These are phyloP conservation scores for Botrytis aclada DNA, from an alignment of 2,329 filamentous ascomycete species.

Conservation along the genomic window DNA sequence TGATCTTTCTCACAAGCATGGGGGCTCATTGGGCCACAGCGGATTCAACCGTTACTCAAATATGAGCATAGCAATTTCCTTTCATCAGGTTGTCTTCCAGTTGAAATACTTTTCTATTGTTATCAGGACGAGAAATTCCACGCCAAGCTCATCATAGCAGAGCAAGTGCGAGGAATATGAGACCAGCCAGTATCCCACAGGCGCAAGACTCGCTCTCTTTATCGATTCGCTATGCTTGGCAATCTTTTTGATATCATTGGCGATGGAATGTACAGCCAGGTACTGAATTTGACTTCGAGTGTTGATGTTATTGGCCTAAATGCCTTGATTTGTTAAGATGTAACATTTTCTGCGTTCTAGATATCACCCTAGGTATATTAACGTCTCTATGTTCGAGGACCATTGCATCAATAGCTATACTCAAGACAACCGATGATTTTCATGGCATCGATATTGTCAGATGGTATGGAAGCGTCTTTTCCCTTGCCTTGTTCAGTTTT, in stretches of 20 bases:
- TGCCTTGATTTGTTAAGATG: no score
- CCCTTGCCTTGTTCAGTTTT: not conserved
- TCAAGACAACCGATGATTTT: not conserved
- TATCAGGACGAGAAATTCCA: no score
- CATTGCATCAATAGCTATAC: not conserved
- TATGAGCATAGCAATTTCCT: no score
- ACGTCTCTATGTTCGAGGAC: not conserved
- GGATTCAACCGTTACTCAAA: no score
- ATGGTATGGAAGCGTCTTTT: not conserved
- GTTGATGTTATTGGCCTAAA: no score
- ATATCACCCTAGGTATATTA: not conserved
- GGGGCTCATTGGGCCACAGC: no score
- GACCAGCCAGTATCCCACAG: not conserved
- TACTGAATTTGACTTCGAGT: not conserved
- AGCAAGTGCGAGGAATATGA: no score
- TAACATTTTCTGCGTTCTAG: not conserved
- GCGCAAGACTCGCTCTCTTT: no score
- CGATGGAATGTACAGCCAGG: not conserved
- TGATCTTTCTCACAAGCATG: no score
- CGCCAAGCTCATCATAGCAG: no score
- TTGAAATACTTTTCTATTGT: no score
- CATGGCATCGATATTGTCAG: not conserved
- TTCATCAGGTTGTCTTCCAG: no score
- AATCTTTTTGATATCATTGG: not conserved
- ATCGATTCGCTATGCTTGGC: not conserved